phyloP scores from a whole-genome alignment of 164 flowering plant genomes.

The Annona cherimola region DNA sequence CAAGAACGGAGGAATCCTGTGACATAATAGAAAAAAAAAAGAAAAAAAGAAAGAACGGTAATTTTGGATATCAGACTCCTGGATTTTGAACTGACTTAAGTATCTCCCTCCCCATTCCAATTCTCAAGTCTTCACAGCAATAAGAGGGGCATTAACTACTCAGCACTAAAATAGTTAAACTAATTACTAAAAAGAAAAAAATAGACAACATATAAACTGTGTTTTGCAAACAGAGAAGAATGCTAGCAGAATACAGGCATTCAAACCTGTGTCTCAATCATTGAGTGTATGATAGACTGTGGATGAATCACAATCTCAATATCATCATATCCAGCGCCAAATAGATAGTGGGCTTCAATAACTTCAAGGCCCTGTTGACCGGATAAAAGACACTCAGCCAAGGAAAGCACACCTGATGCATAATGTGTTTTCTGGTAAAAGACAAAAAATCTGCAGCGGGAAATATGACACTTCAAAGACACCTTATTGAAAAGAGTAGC shows the following conservation, averaged over 20 bases:
- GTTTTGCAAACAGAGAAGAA: background rate
- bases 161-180: background rate
- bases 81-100: background rate
- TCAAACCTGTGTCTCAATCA: conserved; percentile 93
- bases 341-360: conserved; percentile 96
- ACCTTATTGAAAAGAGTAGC: conserved; percentile 98
- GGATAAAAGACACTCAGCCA: conserved; percentile 10
- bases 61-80: background rate
- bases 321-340: conserved; percentile 89
- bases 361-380: conserved; percentile 86
- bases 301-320: conserved; percentile 97
- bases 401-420: background rate
- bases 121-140: background rate
- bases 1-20: conserved; percentile 93
- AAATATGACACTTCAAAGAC: conserved; percentile 2
- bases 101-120: background rate
- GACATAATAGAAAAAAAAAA: background rate
- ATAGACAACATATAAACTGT: background rate
- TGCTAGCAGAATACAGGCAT: background rate
- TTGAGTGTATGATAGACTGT: conserved; percentile 93
- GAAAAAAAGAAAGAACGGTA: background rate
- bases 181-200: background rate
- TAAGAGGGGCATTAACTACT: background rate
- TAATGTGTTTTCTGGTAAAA: background rate
- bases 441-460: background rate